Evolutionary conservation across 2,329 filamentous ascomycete genomes (phyloP).

Genomic region (Onygenales sp.): DNA sequence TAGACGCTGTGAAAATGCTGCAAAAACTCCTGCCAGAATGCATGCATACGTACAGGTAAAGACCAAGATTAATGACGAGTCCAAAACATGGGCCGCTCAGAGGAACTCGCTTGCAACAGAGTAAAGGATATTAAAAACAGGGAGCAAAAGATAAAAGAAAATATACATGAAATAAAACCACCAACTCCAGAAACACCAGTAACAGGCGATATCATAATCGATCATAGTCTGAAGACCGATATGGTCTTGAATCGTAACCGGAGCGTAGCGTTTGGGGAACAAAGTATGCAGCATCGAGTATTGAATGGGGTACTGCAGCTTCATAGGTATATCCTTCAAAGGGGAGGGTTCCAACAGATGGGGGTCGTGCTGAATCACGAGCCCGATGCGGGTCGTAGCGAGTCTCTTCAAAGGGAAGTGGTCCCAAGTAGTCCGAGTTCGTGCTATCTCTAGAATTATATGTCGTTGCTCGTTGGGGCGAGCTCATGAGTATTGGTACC

Average conservation of each 20-base stretch:
- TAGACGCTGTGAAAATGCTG: too few species aligned
- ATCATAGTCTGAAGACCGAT: not conserved
- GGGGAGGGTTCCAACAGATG: not conserved
- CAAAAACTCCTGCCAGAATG: too few species aligned
- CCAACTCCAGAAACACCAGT: not conserved
- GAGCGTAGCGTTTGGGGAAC: not conserved
- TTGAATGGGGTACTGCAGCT: not conserved
- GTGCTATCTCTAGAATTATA: not conserved
- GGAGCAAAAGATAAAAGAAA: too few species aligned
- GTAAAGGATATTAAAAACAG: too few species aligned
- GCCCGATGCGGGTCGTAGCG: too few species aligned
- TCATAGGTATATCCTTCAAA: not conserved
- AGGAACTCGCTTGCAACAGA: too few species aligned
- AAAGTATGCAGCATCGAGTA: not conserved
- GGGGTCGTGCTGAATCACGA: too few species aligned
- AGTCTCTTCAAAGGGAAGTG: too few species aligned
- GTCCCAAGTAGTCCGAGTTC: not conserved
- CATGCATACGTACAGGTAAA: too few species aligned
- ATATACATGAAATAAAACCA: too few species aligned
- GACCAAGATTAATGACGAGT: too few species aligned
- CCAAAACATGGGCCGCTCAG: too few species aligned
- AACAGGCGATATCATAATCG: not conserved
- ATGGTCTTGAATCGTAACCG: not conserved
- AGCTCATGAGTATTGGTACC: not conserved
- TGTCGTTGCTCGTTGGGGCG: not conserved